Evolutionary conservation across 2,329 filamentous ascomycete genomes (phyloP).

Genomic region (Talaromyces sp.): DNA sequence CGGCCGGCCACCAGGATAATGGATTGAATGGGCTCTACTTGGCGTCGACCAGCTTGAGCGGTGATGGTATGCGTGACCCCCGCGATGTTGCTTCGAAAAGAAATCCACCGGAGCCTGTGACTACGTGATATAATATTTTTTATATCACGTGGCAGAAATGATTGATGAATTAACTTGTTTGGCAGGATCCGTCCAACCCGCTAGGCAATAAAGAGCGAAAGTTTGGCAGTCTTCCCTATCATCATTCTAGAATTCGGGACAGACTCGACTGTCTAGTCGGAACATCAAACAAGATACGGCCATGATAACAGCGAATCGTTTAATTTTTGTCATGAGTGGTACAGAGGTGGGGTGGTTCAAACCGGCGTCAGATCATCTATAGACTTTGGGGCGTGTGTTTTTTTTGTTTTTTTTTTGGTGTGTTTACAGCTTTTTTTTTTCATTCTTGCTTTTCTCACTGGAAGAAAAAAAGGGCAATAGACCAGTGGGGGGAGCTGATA

Average conservation of each 20-base stretch:
- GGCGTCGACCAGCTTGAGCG: constrained; percentile 43
- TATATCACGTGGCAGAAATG: constrained; percentile 1
- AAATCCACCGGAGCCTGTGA: constrained; percentile 37
- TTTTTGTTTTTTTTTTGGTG: constrained; percentile 13
- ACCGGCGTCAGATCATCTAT: constrained; percentile 36
- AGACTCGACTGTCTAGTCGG: constrained; percentile 11
- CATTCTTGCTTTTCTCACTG: neutral
- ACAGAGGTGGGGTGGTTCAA: constrained; percentile 31
- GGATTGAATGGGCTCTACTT: constrained; percentile 46
- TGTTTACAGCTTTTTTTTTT: neutral
- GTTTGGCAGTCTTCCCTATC: constrained; percentile 1
- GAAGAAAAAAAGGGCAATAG: neutral
- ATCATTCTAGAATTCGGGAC: neutral
- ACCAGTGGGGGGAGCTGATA: neutral
- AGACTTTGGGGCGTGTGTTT: constrained; percentile 37
- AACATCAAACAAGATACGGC: constrained; percentile 25
- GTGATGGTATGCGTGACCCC: constrained; percentile 48
- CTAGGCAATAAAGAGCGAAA: constrained; percentile 44
- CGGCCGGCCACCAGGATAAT: constrained; percentile 35
- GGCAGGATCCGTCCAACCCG: constrained; percentile 52
- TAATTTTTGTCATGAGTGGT: constrained; percentile 27
- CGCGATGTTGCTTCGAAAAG: constrained; percentile 39
- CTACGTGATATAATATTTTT: constrained; percentile 10
- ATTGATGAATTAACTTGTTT: constrained; percentile 49
- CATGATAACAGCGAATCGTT: constrained; percentile 22